Base-by-base conservation (phyloP, 1,284 basidiomycete genomes). In the Ceratobasidium sp. region DNA sequence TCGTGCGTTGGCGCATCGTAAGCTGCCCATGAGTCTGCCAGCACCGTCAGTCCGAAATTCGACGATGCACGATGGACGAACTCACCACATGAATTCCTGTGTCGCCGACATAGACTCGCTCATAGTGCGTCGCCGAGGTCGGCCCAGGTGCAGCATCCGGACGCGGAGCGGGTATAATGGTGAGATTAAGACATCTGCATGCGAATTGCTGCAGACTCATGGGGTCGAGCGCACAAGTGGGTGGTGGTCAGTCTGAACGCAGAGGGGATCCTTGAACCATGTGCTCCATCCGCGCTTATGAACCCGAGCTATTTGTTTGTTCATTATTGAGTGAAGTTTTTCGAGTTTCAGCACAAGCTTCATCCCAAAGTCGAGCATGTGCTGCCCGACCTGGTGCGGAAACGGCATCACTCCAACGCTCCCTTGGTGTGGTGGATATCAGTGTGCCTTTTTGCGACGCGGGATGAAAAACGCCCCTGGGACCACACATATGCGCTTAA, bases 11-110 rank as follows among this genome's bases (percentile, higher is more conserved):
- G 84, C 85, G 79, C 85, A 86, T 76, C 87, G 86, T 67, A 84
- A 86, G 78, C 91, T 84, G 76, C 91, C 84, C 1, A 91, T 92
- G 66, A 91, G 81, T 77, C 92, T 89, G n/a, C 87, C 86, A 77
- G 91, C 44, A 63, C 30, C 26, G n/a, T 28, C 14, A 64, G 77
- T 54, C 74, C 67, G 76, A 30, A 50, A 77, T 67, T 47, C 72
- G 69, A 26, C 58, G 57, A 63, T 61, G 18, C 67, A 38, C 64
- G 6, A 26, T 9, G 5, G 16, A n/a, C 59, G 38, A 61, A 83
- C 89, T 61, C 78, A 92, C 91, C 70, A 92, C 85, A 69, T 81
- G 81, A 73, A 93, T 86, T 52, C 91, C 91, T 58, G 88, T 85
- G 73, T 91, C 87, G 23, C 86, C 88, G 72, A 90, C 89, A 79